Base-by-base conservation (phyloP, 495 filamentous ascomycete species). In the Penicillium tannophilum region DNA sequence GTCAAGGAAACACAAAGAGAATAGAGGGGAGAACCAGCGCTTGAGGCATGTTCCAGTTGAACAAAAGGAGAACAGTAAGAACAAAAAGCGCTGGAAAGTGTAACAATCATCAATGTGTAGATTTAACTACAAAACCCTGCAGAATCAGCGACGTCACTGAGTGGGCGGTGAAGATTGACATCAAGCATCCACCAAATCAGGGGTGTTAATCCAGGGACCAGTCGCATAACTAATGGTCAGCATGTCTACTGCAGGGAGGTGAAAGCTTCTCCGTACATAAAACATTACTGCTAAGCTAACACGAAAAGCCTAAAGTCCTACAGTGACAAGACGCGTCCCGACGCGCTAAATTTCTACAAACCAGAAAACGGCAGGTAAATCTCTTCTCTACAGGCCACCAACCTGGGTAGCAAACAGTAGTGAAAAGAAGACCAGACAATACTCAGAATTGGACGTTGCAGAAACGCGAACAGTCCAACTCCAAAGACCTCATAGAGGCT, bases 361-460 rank as follows among this genome's bases (percentile, higher is more conserved):
- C 1, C 33, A 36, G 10, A 36, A 3, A 3, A 36, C 3, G 9
- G 1, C 9, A 51, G 30, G 6, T 33, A n/a, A 31, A 39, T 55
- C 76, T 74, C 77, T 80, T 78, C 77, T 77, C 77, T 63, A 76
- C 68, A 73, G 63, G 68, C 77, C 64, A 76, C 74, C 77, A 62
- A 60, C 74, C 63, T 60, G 72, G 72, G 69, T 67, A 54, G 46
- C 69, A 56, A 68, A 20, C 69, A 69, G 71, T 61, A 77, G 65
- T 78, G 77, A 80, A 80, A 79, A 77, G 76, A 75, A 76, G 71
- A 73, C 63, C 55, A 57, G 42, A 48, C 43, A 26, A 39, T 52
- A 52, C 52, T 58, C 50, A 48, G 57, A 36, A 53, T 57, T 45
- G 17, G 55, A 52, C 49, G 49, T 52, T 52, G 49, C 17, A 36